Percentiles rank a stretch among this genome's conserved stretches.
These are phyloP conservation scores for Hypocrella siamensis DNA, from an alignment of 2,329 filamentous ascomycete species.

Conservation along the genomic window DNA sequence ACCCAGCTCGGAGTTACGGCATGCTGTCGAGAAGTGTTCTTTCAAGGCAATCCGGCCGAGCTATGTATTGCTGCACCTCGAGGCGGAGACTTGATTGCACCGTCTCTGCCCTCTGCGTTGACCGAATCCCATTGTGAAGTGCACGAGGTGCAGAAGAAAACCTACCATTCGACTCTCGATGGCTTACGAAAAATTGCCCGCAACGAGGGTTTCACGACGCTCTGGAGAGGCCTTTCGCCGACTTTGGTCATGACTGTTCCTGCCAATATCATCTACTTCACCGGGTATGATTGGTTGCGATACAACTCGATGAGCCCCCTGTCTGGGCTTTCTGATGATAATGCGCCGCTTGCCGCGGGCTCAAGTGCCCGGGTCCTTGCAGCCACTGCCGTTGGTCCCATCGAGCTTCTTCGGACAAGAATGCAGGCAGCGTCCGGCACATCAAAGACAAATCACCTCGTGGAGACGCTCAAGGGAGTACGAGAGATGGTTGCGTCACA, in stretches of 20 bases:
- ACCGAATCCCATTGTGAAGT: constrained; percentile 60
- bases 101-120: constrained; percentile 25
- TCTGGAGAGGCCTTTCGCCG: constrained; percentile 91
- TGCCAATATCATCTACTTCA: constrained; percentile 96
- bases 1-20: constrained; percentile 79
- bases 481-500: constrained; percentile 62
- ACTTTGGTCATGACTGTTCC: constrained; percentile 90
- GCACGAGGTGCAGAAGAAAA: constrained; percentile 69
- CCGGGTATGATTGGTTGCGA: constrained; percentile 90
- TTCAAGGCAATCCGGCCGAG: constrained; percentile 72
- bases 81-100: constrained; percentile 23
- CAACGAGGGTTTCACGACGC: constrained; percentile 71
- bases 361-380: constrained; percentile 64
- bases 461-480: constrained; percentile 62
- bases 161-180: constrained; percentile 82
- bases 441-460: constrained; percentile 52
- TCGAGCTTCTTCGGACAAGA: constrained; percentile 86
- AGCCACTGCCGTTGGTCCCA: constrained; percentile 69
- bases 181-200: constrained; percentile 87
- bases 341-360: constrained; percentile 68
- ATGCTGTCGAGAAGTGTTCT: constrained; percentile 95
- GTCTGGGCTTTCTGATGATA: constrained; percentile 46
- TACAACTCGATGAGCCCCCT: constrained; percentile 61
- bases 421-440: constrained; percentile 61
- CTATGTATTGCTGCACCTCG: constrained; percentile 61